phyloP scores from a whole-genome alignment of 441 rosid species.

The Biscutella laevigata region DNA sequence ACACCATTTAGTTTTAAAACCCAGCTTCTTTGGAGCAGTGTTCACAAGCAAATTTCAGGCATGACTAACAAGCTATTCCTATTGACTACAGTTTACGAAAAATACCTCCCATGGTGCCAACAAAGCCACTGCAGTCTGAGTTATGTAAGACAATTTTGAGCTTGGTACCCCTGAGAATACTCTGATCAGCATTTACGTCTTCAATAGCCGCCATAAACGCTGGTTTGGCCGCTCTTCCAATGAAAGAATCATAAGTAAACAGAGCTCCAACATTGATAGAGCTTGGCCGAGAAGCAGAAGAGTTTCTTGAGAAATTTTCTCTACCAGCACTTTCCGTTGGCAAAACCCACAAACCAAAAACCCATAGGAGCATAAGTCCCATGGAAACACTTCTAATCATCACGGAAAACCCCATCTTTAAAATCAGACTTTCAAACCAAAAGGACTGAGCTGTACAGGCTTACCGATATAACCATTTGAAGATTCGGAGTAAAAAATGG shows the following conservation, averaged over 20 bases:
- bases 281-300: slow-evolving; percentile 35
- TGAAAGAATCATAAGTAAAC: slow-evolving; percentile 60
- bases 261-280: slow-evolving; percentile 58
- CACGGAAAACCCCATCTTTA: slow-evolving; percentile 29
- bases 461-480: slow-evolving; percentile 7
- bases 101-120: slow-evolving; percentile 81
- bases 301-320: slow-evolving; percentile 29
- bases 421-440: slow-evolving; percentile 8
- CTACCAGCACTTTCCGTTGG: slow-evolving; percentile 30
- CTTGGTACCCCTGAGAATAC: slow-evolving; percentile 42
- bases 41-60: not conserved
- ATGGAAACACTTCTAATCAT: slow-evolving; percentile 15
- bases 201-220: slow-evolving; percentile 61
- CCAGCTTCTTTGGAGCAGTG: not conserved
- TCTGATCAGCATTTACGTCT: slow-evolving; percentile 65
- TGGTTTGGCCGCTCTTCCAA: slow-evolving; percentile 63
- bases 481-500: not conserved
- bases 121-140: slow-evolving; percentile 81
- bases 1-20: not conserved
- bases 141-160: slow-evolving; percentile 40
- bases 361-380: slow-evolving; percentile 25
- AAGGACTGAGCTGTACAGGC: slow-evolving; percentile 11
- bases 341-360: slow-evolving; percentile 30
- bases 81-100: not conserved
- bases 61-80: not conserved